Percentiles rank a stretch among this genome's conserved stretches.
phyloP scores from a whole-genome alignment of 805 yeast species.

The Diddensiella santjacobensis region DNA sequence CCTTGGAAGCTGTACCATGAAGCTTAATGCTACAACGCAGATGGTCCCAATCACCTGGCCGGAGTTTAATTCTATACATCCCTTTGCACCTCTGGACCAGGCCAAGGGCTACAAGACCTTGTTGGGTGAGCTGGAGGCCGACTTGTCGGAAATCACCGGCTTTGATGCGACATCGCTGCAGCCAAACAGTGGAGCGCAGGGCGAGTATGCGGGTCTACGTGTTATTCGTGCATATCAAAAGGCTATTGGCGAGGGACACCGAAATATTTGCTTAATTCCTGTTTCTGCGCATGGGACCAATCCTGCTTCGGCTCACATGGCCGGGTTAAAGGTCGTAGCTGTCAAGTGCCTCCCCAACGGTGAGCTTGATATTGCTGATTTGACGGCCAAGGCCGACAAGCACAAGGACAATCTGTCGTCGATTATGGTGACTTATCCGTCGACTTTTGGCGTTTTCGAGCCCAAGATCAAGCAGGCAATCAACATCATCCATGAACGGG shows the following conservation, averaged over 20 bases:
- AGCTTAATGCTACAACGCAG: slow-evolving; percentile 89
- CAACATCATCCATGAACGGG: slow-evolving; percentile 75
- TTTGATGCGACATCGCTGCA: slow-evolving; percentile 85
- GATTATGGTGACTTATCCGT: slow-evolving; percentile 95
- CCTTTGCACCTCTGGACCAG: slow-evolving; percentile 87
- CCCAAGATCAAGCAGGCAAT: slow-evolving; percentile 85
- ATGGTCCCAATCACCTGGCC: slow-evolving; percentile 96
- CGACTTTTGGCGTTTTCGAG: slow-evolving; percentile 94
- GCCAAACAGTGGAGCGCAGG: slow-evolving; percentile 99
- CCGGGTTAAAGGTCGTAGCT: slow-evolving; percentile 89
- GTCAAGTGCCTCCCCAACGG: slow-evolving; percentile 85
- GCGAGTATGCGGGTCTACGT: slow-evolving; percentile 92
- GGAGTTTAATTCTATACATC: slow-evolving; percentile 83
- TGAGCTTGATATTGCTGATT: slow-evolving; percentile 75
- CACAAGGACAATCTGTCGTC: slow-evolving; percentile 75
- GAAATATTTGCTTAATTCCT: slow-evolving; percentile 90
- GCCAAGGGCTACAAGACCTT: slow-evolving; percentile 82
- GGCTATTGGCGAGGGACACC: slow-evolving; percentile 61
- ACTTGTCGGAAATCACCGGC: slow-evolving; percentile 89
- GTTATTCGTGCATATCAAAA: slow-evolving; percentile 76
- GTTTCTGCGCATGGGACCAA: slow-evolving; percentile 98
- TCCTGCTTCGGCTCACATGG: slow-evolving; percentile 98
- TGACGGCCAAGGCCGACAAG: slow-evolving; percentile 66
- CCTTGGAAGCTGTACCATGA: slow-evolving; percentile 97
- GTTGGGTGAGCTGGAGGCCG: slow-evolving; percentile 71